These are phyloP conservation scores for Exophiala spinifera DNA, from an alignment of 2,329 filamentous ascomycete species.

Conservation along the genomic window DNA sequence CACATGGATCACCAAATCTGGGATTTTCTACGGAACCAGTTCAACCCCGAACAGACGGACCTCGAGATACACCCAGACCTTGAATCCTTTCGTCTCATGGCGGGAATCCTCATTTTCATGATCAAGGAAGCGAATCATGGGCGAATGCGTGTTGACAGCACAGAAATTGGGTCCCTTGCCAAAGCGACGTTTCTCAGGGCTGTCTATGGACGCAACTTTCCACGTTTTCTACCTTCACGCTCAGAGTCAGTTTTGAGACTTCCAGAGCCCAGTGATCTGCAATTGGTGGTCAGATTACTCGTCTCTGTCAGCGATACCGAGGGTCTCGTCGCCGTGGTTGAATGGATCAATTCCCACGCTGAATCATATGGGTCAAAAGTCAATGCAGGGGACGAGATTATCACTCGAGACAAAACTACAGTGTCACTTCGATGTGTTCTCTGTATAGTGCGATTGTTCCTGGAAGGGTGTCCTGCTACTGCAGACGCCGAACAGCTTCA, in stretches of 20 bases:
- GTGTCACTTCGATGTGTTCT: slow-evolving; percentile 6
- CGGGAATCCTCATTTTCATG: slow-evolving; percentile 4
- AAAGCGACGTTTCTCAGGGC: slow-evolving; percentile 14
- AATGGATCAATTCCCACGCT: slow-evolving; percentile 30
- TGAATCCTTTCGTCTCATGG: slow-evolving; percentile 17
- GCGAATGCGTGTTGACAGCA: slow-evolving; percentile 6
- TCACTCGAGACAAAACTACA: too few species aligned
- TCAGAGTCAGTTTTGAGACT: slow-evolving; percentile 6
- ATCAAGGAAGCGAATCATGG: slow-evolving; percentile 4
- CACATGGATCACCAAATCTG: slow-evolving; percentile 8
- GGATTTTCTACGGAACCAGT: slow-evolving; percentile 8
- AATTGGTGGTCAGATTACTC: slow-evolving; percentile 18
- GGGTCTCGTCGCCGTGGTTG: slow-evolving; percentile 25
- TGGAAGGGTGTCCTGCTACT: slow-evolving; percentile 6
- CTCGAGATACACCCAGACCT: slow-evolving; percentile 14
- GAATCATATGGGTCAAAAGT: slow-evolving; percentile 26
- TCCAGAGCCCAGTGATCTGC: slow-evolving; percentile 17
- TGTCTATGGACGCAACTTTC: slow-evolving; percentile 10
- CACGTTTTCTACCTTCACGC: slow-evolving; percentile 12
- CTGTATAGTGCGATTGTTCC: slow-evolving; percentile 18
- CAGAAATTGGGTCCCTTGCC: slow-evolving; percentile 6
- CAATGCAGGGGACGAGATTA: not conserved
- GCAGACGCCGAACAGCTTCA: not conserved
- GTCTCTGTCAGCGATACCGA: slow-evolving; percentile 11
- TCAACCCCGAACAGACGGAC: not conserved